A percentile compares a stretch with the other conserved stretches of the same genome.
Conservation (phyloP, 2,329 filamentous ascomycete genomes). For the Ceratocystis huliohia region DNA sequence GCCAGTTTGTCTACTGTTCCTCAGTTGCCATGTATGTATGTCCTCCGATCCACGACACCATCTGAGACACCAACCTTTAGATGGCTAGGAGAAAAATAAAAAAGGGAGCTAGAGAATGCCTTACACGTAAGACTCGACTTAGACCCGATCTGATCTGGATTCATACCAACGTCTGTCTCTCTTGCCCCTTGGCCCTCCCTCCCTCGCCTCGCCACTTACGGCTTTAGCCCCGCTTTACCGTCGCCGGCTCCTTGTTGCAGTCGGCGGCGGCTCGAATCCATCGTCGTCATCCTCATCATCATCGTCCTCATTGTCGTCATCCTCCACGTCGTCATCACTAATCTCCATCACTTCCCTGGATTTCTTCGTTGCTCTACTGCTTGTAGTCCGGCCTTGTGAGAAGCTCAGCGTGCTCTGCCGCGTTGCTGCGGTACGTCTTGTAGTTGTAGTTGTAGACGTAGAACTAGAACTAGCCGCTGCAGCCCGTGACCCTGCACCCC, state of each 20-base stretch:
- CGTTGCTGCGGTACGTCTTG: constrained; percentile 25
- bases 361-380: constrained; percentile 25
- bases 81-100: neutral
- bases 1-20: neutral
- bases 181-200: neutral
- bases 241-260: constrained; percentile 13
- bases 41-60: neutral
- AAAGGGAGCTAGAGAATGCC: neutral
- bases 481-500: neutral
- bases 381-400: constrained; percentile 28
- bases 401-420: constrained; percentile 41
- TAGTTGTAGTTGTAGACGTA: constrained; percentile 23
- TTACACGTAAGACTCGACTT: neutral
- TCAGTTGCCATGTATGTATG: neutral
- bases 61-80: neutral
- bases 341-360: constrained; percentile 43
- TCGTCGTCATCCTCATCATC: constrained; percentile 47
- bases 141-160: neutral
- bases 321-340: constrained; percentile 53
- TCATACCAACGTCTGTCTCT: neutral
- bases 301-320: constrained; percentile 47
- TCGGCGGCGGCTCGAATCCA: constrained; percentile 38
- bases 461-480: constrained; percentile 22
- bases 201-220: neutral
- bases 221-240: neutral